Percentiles rank a stretch among this genome's conserved stretches.
These are phyloP conservation scores for Kazachstania sp. DNA, from an alignment of 1,139 yeast genomes.

Conservation along the genomic window DNA sequence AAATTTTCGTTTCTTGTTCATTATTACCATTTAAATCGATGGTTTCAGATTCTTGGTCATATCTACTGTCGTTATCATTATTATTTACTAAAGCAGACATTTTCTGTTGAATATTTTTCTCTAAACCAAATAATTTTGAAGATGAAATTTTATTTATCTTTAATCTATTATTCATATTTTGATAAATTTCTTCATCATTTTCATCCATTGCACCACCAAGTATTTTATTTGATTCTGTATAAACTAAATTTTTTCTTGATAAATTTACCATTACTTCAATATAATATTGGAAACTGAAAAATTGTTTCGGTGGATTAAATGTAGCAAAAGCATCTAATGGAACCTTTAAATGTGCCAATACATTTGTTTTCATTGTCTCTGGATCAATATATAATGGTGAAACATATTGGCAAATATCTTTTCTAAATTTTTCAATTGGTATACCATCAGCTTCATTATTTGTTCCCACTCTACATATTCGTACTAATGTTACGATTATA, in stretches of 20 bases:
- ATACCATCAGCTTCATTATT: slow-evolving; percentile 41
- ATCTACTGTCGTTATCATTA: background rate
- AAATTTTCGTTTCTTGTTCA: slow-evolving; percentile 19
- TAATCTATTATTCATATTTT: background rate
- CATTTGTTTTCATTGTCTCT: slow-evolving; percentile 45
- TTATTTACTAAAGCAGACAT: slow-evolving; percentile 11
- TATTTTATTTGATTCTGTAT: slow-evolving; percentile 25
- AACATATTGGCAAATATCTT: slow-evolving; percentile 71
- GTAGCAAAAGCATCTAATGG: slow-evolving; percentile 88
- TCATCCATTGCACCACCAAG: slow-evolving; percentile 15
- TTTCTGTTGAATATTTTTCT: slow-evolving; percentile 12
- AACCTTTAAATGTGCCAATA: slow-evolving; percentile 56
- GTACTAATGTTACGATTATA: slow-evolving; percentile 65
- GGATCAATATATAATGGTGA: slow-evolving; percentile 73
- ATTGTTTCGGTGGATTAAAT: slow-evolving; percentile 53
- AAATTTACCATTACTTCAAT: slow-evolving; percentile 74
- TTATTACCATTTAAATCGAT: background rate
- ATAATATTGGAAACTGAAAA: slow-evolving; percentile 77
- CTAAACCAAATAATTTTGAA: slow-evolving; percentile 1
- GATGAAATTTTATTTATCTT: background rate
- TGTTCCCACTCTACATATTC: slow-evolving; percentile 67
- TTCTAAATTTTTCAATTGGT: slow-evolving; percentile 67
- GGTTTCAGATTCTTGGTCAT: background rate
- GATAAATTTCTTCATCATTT: slow-evolving; percentile 2
- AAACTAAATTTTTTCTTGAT: slow-evolving; percentile 37